These are phyloP conservation scores for Leonotis leonurus DNA, from an alignment of 257 asterid genomes.

Conservation along the genomic window DNA sequence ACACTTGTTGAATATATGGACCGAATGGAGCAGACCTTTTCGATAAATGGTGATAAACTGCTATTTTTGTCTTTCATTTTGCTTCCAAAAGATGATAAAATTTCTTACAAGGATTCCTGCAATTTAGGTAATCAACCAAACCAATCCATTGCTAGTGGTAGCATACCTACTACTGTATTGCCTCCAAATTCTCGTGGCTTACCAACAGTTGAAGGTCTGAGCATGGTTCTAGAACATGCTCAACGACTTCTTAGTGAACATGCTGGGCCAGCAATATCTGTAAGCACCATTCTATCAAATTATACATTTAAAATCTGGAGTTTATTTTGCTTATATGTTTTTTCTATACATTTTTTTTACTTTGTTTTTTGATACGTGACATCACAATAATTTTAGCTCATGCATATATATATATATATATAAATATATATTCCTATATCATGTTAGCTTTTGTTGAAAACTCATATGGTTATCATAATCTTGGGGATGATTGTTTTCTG, in stretches of 20 bases:
- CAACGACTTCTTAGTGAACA: constrained; percentile 65
- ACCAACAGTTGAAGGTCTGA: constrained; percentile 63
- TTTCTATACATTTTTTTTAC: not conserved
- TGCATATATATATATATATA: not conserved
- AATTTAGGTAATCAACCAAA: constrained; percentile 39
- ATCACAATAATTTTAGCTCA: not conserved
- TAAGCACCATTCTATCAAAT: constrained; percentile 28
- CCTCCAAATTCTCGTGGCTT: constrained; percentile 56
- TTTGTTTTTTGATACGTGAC: not conserved
- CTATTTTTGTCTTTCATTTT: constrained; percentile 7
- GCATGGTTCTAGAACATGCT: constrained; percentile 51
- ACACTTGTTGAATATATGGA: constrained; percentile 75
- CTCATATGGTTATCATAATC: not conserved
- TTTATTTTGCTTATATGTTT: no score
- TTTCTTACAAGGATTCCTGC: constrained; percentile 1
- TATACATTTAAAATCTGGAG: no score
- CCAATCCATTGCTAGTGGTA: constrained; percentile 35
- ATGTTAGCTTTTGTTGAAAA: not conserved
- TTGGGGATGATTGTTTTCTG: not conserved
- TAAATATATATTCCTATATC: not conserved
- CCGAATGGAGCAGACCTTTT: constrained; percentile 64
- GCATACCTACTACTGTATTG: constrained; percentile 36
- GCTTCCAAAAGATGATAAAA: not conserved
- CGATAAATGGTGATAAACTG: constrained; percentile 47
- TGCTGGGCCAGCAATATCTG: constrained; percentile 73